These are phyloP conservation scores for Bruguiera parviflora DNA, from an alignment of 345 rosid species.

Conservation along the genomic window DNA sequence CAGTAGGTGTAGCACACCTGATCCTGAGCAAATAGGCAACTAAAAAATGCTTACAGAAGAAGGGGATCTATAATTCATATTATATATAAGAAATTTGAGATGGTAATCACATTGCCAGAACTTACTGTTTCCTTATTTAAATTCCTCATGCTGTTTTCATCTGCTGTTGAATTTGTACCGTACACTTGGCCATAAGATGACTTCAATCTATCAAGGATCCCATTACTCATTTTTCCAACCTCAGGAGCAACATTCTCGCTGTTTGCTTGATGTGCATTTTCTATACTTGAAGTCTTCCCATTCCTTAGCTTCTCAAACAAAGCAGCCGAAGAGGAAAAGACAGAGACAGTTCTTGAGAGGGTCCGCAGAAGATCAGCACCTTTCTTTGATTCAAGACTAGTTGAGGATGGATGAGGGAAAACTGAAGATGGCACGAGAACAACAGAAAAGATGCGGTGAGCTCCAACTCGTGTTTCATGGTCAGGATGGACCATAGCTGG, in stretches of 20 bases:
- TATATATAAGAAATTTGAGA: not conserved
- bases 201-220: constrained; percentile 48
- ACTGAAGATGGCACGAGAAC: constrained; percentile 92
- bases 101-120: constrained; percentile 11
- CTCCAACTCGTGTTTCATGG: constrained; percentile 82
- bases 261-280: constrained; percentile 33
- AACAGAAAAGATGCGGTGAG: constrained; percentile 89
- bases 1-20: not conserved
- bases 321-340: constrained; percentile 98
- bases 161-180: constrained; percentile 15
- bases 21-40: not conserved
- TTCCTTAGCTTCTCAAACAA: constrained; percentile 82
- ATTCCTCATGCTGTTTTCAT: constrained; percentile 22
- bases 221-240: constrained; percentile 38
- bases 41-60: not conserved
- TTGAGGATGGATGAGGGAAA: constrained; percentile 54
- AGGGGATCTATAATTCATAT: not conserved
- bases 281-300: constrained; percentile 43
- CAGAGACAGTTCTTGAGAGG: constrained; percentile 90
- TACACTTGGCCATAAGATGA: constrained; percentile 48
- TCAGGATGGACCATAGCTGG: constrained; percentile 97
- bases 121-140: constrained; percentile 48
- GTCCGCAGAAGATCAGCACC: constrained; percentile 60
- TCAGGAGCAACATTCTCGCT: constrained; percentile 28
- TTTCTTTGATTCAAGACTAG: constrained; percentile 41